Conservation (phyloP, 1,284 basidiomycete species). For the Cutaneotrichosporon sp. region DNA sequence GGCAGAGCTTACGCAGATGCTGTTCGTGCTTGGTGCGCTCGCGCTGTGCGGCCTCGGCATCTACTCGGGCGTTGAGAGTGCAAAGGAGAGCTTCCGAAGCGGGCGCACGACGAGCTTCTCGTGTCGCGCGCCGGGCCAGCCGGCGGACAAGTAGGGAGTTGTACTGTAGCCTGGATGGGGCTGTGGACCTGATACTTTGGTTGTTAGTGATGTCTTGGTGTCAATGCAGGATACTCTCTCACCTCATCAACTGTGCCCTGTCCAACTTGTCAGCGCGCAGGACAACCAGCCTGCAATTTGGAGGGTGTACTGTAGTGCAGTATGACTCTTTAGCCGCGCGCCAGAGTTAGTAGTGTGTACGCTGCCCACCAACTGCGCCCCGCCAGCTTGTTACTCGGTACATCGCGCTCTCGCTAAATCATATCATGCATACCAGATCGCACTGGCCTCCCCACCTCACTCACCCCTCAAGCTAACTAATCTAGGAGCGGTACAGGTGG, state of each 20-base stretch:
- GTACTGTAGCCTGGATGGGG: too few relatives aligned
- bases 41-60: constrained; percentile 18
- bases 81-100: constrained; percentile 9
- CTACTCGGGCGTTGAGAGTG: constrained; percentile 20
- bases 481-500: constrained; percentile 62
- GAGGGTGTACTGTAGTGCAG: too few relatives aligned
- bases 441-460: neutral
- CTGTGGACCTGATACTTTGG: too few relatives aligned
- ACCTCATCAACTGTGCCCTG: too few relatives aligned
- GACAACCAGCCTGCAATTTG: too few relatives aligned
- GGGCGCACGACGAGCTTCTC: constrained; percentile 20
- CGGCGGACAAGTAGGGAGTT: constrained; percentile 9
- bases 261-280: too few relatives aligned
- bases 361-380: too few relatives aligned
- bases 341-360: too few relatives aligned
- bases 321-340: too few relatives aligned
- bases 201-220: too few relatives aligned
- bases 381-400: too few relatives aligned
- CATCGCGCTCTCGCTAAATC: neutral
- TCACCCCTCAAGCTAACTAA: neutral
- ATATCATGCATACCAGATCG: neutral
- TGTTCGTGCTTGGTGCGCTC: constrained; percentile 15
- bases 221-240: too few relatives aligned
- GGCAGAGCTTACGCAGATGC: constrained; percentile 4
- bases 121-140: constrained; percentile 26